A percentile compares a stretch with the other conserved stretches of the same genome.
Evolutionary conservation across 2,329 filamentous ascomycete genomes (phyloP).

Genomic region (Epichloe sylvatica): DNA sequence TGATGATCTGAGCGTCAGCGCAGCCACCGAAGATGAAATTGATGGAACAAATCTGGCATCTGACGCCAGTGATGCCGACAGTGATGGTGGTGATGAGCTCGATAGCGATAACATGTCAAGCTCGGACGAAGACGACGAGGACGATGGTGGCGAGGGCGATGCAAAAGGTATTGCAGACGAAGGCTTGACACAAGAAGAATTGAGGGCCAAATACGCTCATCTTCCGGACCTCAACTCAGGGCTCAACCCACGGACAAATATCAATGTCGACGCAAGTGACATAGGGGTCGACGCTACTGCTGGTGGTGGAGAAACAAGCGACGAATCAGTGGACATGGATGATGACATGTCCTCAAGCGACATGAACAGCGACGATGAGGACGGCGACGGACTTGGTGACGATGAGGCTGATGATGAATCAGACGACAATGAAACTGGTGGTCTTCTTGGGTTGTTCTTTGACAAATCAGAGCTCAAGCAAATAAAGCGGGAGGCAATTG

Average conservation of each 20-base stretch:
- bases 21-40: constrained; percentile 18
- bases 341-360: constrained; percentile 50
- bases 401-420: constrained; percentile 29
- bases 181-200: constrained; percentile 52
- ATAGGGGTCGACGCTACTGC: constrained; percentile 17
- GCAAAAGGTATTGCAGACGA: constrained; percentile 43
- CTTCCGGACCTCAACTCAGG: constrained; percentile 33
- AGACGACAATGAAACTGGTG: constrained; percentile 27
- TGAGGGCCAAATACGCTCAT: constrained; percentile 54
- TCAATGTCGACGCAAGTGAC: constrained; percentile 10
- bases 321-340: constrained; percentile 56
- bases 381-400: constrained; percentile 22
- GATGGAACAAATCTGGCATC: constrained; percentile 22
- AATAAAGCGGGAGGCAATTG: constrained; percentile 29
- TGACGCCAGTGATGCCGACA: constrained; percentile 16
- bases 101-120: constrained; percentile 43
- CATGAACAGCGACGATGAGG: constrained; percentile 24
- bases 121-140: constrained; percentile 48
- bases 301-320: constrained; percentile 35
- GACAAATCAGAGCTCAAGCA: constrained; percentile 43
- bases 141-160: constrained; percentile 48
- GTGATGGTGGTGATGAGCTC: constrained; percentile 28
- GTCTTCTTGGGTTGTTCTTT: constrained; percentile 44
- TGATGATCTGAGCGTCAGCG: constrained; percentile 31
- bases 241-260: constrained; percentile 12